Conservation (phyloP, 208 protist species). For the Leishmania tropica region DNA sequence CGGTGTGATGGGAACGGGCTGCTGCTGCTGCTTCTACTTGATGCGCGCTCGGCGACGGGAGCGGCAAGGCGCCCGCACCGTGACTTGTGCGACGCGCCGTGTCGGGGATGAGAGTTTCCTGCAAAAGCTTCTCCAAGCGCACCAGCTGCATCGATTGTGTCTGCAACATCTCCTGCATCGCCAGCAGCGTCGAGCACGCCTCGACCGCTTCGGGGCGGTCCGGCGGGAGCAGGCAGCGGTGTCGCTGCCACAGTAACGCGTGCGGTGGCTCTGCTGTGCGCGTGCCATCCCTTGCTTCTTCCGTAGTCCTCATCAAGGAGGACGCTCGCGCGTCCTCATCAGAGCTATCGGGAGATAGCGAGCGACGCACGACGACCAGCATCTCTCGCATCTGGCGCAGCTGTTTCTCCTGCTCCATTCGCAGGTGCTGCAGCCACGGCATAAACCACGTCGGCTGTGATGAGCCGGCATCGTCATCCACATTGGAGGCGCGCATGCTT, state of each 20-base stretch:
- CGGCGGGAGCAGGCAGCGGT: constrained; percentile 19
- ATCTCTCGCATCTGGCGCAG: constrained; percentile 30
- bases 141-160: constrained; percentile 8
- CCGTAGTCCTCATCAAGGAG: background rate
- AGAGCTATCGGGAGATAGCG: background rate
- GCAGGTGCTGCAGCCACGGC: constrained; percentile 12
- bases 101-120: background rate
- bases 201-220: background rate
- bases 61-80: background rate
- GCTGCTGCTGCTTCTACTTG: background rate
- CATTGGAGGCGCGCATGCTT: background rate
- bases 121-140: background rate
- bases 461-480: background rate
- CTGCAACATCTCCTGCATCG: constrained; percentile 11
- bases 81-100: background rate
- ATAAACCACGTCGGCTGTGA: constrained; percentile 16
- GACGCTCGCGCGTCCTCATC: background rate
- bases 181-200: constrained; percentile 12
- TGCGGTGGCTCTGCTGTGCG: constrained; percentile 8
- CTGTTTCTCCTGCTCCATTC: background rate
- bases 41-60: constrained; percentile 1
- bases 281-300: background rate
- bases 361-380: constrained; percentile 23
- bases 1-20: background rate
- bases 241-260: constrained; percentile 16